phyloP scores from a whole-genome alignment of 2,329 filamentous ascomycete species.

The Colletotrichum tropicale region DNA sequence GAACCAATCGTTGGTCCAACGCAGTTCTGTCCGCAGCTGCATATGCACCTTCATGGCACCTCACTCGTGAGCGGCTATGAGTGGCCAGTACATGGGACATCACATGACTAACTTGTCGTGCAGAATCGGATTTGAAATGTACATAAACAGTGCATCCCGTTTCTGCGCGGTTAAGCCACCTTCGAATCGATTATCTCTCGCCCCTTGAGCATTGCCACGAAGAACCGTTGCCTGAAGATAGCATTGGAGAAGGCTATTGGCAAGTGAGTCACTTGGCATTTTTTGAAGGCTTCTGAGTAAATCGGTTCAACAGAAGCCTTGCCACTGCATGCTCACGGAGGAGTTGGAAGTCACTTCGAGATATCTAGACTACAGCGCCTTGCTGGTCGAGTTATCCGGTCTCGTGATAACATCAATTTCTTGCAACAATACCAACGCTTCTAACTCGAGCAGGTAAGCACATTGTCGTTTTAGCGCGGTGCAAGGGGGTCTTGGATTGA shows the following conservation, averaged over 20 bases:
- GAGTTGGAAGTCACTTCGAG: no score
- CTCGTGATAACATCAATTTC: accelerated
- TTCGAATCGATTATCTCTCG: neutral
- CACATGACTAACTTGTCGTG: neutral
- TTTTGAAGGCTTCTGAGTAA: neutral
- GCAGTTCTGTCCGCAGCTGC: neutral
- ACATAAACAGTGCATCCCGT: accelerated
- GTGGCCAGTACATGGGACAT: neutral
- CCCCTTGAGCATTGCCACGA: neutral
- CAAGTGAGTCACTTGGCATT: neutral
- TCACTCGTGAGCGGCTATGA: neutral
- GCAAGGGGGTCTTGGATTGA: no score
- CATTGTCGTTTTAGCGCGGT: no score
- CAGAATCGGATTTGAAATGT: accelerated
- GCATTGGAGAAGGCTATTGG: accelerated
- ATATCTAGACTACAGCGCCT: no score
- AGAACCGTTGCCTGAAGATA: neutral
- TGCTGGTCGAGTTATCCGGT: accelerated
- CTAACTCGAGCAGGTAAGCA: no score
- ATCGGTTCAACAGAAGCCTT: accelerated
- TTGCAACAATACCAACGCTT: accelerated
- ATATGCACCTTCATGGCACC: neutral
- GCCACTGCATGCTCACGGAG: no score
- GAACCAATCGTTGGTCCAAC: neutral
- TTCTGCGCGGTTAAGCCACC: neutral